Base-by-base conservation (phyloP, 257 asterid species). In the Lantana camara region DNA sequence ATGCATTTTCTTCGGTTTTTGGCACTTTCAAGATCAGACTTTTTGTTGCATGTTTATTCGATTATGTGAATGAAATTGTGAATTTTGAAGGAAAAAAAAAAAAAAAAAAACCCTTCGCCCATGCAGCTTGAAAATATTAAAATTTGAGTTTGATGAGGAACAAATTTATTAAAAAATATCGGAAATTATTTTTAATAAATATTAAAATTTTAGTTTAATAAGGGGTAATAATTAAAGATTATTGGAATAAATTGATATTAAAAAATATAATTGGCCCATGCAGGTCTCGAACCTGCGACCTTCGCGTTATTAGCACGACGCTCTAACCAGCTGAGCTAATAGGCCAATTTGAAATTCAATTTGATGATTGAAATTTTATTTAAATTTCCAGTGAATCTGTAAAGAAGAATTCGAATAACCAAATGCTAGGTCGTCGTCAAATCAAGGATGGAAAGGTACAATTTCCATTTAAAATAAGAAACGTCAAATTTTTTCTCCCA, bases 251-350 rank as follows among this genome's bases (percentile, higher is more conserved):
- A 27, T 27, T 27, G 2, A 27, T 2, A 27, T 2, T 3, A 9
- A 46, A 46, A 46, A 14, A 46, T 1, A 7, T 2, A 4, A 15
- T 0, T 77, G 85, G 87, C 90, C 85, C 83, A 83, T 80, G 80
- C 90, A 83, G 85, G 83, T 80, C 57, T 83, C 85, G 83, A 83
- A 83, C 87, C 82, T 78, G 82, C 76, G 84, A 81, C 87, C 82
- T 75, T 78, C 84, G 87, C 87, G 78, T 81, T 83, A 79, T 83
- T 83, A 83, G 86, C 83, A 80, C 85, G 82, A 82, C 83, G 82
- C 82, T 79, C 89, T 79, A 80, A 83, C 90, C 90, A 83, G 55
- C 90, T 83, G 85, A 83, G 87, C 90, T 80, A 83, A 80, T 77
- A 27, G 84, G 86, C 84, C 86, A 1, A 15, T 41, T 41, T 9